Percentiles rank a stretch among this genome's conserved stretches.
Evolutionary conservation across 2,329 filamentous ascomycete genomes (phyloP).

Genomic region (Xylariales sp.): DNA sequence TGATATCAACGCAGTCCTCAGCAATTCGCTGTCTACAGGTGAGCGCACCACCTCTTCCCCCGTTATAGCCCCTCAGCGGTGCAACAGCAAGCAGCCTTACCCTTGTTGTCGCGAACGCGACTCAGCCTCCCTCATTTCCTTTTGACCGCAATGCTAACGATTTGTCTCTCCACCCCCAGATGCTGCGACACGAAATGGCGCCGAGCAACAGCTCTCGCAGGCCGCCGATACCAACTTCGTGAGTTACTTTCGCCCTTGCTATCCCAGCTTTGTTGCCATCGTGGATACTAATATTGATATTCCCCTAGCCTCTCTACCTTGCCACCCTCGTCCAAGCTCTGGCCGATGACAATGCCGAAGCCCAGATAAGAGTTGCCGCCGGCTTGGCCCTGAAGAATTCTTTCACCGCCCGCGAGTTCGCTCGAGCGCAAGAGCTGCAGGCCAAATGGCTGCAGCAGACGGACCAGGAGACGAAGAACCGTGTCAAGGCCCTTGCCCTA

Average conservation of each 20-base stretch:
- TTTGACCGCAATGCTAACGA: conserved; percentile 50
- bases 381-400: conserved; percentile 98
- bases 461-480: conserved; percentile 82
- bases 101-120: conserved; percentile 27
- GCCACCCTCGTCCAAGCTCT: conserved; percentile 92
- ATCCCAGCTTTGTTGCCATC: conserved; percentile 30
- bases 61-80: conserved; percentile 31
- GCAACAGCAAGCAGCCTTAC: conserved; percentile 11
- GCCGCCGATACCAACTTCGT: conserved; percentile 97
- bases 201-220: conserved; percentile 92
- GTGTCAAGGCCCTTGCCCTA: conserved; percentile 90
- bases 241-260: conserved; percentile 52
- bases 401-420: conserved; percentile 91
- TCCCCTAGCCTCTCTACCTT: conserved; percentile 80
- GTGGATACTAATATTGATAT: conserved; percentile 37
- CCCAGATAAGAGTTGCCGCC: conserved; percentile 90
- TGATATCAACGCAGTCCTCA: conserved; percentile 98
- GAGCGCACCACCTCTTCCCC: conserved; percentile 53
- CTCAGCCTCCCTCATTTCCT: conserved; percentile 11
- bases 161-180: conserved; percentile 65
- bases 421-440: conserved; percentile 89
- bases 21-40: conserved; percentile 96
- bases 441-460: conserved; percentile 91
- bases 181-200: conserved; percentile 86
- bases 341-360: conserved; percentile 86